Percentiles rank a stretch among this genome's conserved stretches.
Conservation (phyloP, 1,139 yeast species). For the Hyphopichia khmerensis region DNA sequence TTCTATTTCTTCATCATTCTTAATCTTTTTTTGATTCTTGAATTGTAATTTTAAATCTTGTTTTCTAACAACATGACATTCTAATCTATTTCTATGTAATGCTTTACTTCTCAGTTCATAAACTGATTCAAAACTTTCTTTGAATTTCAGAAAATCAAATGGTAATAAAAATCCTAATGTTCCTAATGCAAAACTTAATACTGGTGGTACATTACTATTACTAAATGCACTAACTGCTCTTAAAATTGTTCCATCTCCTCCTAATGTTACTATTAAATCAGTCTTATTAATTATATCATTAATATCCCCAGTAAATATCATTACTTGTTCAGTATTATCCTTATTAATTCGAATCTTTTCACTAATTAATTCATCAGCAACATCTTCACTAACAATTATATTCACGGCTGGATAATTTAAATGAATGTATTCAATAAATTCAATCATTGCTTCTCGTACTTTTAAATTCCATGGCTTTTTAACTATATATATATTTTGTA, state of each 20-base stretch:
- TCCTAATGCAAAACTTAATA: constrained; percentile 84
- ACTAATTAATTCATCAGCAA: constrained; percentile 65
- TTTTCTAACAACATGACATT: constrained; percentile 64
- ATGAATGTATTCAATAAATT: constrained; percentile 58
- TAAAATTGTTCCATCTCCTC: constrained; percentile 94
- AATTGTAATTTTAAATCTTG: constrained; percentile 4
- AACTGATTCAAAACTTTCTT: constrained; percentile 62
- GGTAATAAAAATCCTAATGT: constrained; percentile 90
- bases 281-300: constrained; percentile 55
- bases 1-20: constrained; percentile 4
- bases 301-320: constrained; percentile 54
- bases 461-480: constrained; percentile 79
- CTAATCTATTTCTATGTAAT: constrained; percentile 71
- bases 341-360: constrained; percentile 16
- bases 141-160: constrained; percentile 66
- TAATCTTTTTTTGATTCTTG: background rate
- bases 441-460: constrained; percentile 66
- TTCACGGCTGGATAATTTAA: constrained; percentile 66
- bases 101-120: constrained; percentile 69
- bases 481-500: constrained; percentile 72
- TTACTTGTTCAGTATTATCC: constrained; percentile 1
- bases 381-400: constrained; percentile 73
- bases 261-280: constrained; percentile 80
- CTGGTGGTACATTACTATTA: constrained; percentile 78
- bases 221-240: constrained; percentile 68